Evolutionary conservation across 352 stramenopile genomes (phyloP), one percentile per base, ranked within the genome.

Genomic region (Globisporangium okanoganense): DNA sequence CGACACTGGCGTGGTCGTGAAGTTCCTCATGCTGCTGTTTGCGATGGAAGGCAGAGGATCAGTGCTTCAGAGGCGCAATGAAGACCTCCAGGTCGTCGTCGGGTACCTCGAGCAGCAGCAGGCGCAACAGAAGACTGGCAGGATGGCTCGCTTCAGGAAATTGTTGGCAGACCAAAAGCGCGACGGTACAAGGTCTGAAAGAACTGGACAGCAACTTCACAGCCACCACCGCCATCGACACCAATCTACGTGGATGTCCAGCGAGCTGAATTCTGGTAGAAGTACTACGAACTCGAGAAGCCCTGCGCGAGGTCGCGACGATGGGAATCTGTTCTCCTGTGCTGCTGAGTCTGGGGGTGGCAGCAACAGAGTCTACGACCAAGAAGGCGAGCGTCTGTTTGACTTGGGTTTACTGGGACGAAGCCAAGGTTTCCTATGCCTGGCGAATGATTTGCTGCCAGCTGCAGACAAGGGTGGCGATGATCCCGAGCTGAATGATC

Each of bases 11-110:
- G 56, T 77, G 10, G 69, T 84, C 5, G 67, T 91, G 33, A 82
- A 85, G 51, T 91, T 91, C 45, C 63, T 87, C 6, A 91, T 91
- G 79, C 63, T 91, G 12, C 56, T 91, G 14, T 91, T 91, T n/a
- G 76, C 79, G 0, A 91, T 91, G 79, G 81, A 91, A 69, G 81
- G 81, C 3, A 72, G 65, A 45, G 81, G 81, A 5, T 85, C 81
- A 0, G 71, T 91, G 35, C 61, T 91, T 14, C 74, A 75, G 18
- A 85, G 82, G 57, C 68, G 78, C 7, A 85, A 67, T 16, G 67
- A 85, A 2, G 81, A 91, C 25, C 53, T 91, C 31, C 64, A 76
- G 24, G 70, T 82, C 2, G 70, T 91, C 4, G 49, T 91, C 38
- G 51, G 58, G 2, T 83, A 82, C 48, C 35, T 91, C 8, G 61